Evolutionary conservation across 1,284 basidiomycete species (phyloP), one percentile per base, ranked within the genome.

Genomic region (Porphyrellus sp.): DNA sequence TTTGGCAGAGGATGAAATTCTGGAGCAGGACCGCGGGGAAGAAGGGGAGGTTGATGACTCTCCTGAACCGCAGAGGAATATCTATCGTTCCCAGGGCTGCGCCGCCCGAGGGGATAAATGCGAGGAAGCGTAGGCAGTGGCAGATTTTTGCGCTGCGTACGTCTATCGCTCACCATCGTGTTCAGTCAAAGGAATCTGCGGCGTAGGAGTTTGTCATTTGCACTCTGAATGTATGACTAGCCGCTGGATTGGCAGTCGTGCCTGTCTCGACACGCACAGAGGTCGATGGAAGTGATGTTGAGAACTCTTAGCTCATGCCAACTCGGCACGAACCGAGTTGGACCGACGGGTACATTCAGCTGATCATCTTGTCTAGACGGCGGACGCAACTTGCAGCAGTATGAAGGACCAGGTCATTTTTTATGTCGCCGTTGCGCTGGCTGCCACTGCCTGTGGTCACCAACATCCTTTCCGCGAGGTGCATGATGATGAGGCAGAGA

Each of bases 31-130:
- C 51, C 77, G 83, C 20, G 81, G 79, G 5, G 86, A 87, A 64
- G 88, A 89, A 55, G 83, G 79, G 4, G 87, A 89, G 65, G 79
- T 82, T 3, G 89, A 91, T 61, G 85, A 91, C 64, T 83, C 85
- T 13, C 73, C 73, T 5, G 84, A 88, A 42, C 62, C 53, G 30
- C 54, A 69, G 15, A 70, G 81, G 30, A 59, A 64, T 18, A 71
- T 81, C 62, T 18, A 50, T 70, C 51, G 47, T 49, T 43, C 56
- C 63, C 37, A 53, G 50, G 44, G 52, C 37, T 28, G 15, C 47
- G 31, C 49, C 42, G 9, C 51, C 64, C 21, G 54, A 58, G 25
- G 62, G 64, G 25, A 38, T 43, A 7, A 65, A 56, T 23, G 60
- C 68, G 8, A 58, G 47, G 47, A 70, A 56, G 42, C 70, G 67